Conservation (phyloP, 148 eudicot species). For the Rhododendron ovatum region DNA sequence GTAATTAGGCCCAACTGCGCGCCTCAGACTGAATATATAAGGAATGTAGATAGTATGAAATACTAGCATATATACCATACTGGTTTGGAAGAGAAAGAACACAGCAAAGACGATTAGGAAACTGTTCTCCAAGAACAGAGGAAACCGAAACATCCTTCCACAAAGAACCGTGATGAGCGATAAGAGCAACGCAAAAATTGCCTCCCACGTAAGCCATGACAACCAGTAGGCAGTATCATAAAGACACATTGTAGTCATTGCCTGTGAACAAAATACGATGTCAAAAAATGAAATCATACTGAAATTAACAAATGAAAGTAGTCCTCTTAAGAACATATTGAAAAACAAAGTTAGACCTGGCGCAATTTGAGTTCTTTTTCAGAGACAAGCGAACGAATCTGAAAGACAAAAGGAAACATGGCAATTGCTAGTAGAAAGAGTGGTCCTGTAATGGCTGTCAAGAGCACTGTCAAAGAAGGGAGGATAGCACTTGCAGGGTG, state of each 20-base stretch:
- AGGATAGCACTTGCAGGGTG: constrained; percentile 31
- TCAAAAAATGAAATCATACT: not conserved
- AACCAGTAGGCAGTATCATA: constrained; percentile 97
- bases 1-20: too few species aligned
- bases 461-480: not conserved
- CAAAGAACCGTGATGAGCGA: constrained; percentile 57
- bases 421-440: constrained; percentile 62
- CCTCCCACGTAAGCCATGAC: constrained; percentile 80
- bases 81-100: constrained; percentile 72
- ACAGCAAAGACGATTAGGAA: constrained; percentile 59
- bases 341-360: constrained; percentile 43
- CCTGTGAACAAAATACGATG: constrained; percentile 36
- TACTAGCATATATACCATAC: constrained; percentile 47
- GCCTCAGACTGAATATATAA: not conserved
- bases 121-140: constrained; percentile 63
- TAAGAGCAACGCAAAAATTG: constrained; percentile 32
- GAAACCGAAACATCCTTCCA: constrained; percentile 75
- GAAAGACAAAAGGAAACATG: constrained; percentile 72
- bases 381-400: constrained; percentile 57
- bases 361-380: constrained; percentile 85
- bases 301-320: not conserved
- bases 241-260: constrained; percentile 87
- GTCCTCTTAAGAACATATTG: too few species aligned
- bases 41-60: not conserved
- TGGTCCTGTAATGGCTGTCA: constrained; percentile 33